phyloP scores from a whole-genome alignment of 805 yeast species.

The Tetrapisispora arboricola region DNA sequence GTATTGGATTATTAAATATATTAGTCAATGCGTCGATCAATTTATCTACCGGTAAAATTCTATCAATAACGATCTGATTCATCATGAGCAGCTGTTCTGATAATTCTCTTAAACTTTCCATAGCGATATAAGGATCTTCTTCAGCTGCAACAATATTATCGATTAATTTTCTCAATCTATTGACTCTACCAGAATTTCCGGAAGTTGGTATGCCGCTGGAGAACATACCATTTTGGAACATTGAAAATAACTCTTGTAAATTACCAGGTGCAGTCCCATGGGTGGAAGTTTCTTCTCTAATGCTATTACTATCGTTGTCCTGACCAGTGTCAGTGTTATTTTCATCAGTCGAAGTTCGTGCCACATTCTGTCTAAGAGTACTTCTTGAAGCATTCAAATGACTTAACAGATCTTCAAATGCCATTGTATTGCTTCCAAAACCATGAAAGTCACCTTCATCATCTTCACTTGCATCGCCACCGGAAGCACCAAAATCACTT shows the following conservation, averaged over 20 bases:
- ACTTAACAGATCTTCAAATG: conserved; percentile 22
- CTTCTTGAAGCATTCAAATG: conserved; percentile 10
- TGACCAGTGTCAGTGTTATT: not conserved
- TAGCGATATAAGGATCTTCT: conserved; percentile 49
- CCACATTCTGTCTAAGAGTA: conserved; percentile 6
- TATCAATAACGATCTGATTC: conserved; percentile 51
- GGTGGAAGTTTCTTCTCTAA: too few species aligned
- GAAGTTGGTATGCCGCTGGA: conserved; percentile 10
- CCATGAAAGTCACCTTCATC: conserved; percentile 1
- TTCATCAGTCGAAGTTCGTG: conserved; percentile 8
- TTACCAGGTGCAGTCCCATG: conserved; percentile 19
- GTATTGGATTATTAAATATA: conserved; percentile 46
- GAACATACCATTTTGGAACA: conserved; percentile 4
- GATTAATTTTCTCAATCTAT: conserved; percentile 20
- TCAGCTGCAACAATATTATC: conserved; percentile 21
- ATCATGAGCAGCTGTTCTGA: conserved; percentile 59
- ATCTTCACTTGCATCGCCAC: too few species aligned
- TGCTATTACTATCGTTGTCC: conserved; percentile 5
- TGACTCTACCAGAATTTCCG: conserved; percentile 8
- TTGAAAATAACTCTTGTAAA: conserved; percentile 3
- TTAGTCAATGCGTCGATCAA: conserved; percentile 45
- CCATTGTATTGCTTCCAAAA: conserved; percentile 10
- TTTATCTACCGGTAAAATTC: conserved; percentile 50
- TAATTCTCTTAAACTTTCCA: conserved; percentile 57
- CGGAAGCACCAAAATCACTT: conserved; percentile 9